Conservation (phyloP, 352 stramenopile species). For the Peronospora belbahrii region DNA sequence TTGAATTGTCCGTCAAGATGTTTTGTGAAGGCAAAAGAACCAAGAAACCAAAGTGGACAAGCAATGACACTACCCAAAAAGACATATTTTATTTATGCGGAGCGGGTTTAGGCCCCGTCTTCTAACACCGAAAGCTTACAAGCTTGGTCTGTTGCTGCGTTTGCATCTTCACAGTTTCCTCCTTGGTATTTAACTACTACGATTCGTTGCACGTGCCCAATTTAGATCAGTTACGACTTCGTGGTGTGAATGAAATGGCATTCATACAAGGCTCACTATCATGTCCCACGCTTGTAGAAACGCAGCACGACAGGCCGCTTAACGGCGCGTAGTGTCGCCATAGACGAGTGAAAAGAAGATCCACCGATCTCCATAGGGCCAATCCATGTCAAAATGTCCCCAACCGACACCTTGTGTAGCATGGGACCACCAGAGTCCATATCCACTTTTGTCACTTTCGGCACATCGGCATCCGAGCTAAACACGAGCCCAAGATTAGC, state of each 20-base stretch:
- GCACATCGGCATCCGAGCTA: constrained; percentile 65
- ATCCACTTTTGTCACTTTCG: constrained; percentile 80
- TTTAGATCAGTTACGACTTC: constrained; percentile 16
- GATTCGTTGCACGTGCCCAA: constrained; percentile 9
- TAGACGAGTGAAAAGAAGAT: constrained; percentile 78
- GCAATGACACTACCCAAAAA: constrained; percentile 27
- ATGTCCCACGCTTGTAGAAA: constrained; percentile 50
- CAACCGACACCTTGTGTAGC: constrained; percentile 62
- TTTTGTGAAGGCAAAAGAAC: not conserved
- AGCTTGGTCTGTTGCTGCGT: constrained; percentile 23
- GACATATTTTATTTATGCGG: constrained; percentile 17
- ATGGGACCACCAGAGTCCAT: constrained; percentile 63
- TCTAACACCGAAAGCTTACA: constrained; percentile 34
- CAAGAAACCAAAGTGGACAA: constrained; percentile 2
- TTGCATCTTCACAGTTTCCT: constrained; percentile 8
- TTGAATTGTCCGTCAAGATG: constrained; percentile 12
- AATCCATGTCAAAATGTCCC: constrained; percentile 74
- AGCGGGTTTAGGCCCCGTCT: constrained; percentile 24
- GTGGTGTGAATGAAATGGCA: constrained; percentile 7
- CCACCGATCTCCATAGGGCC: constrained; percentile 68
- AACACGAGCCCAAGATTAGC: constrained; percentile 81
- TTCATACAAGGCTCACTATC: constrained; percentile 9
- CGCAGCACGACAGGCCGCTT: constrained; percentile 78
- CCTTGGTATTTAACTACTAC: constrained; percentile 25
- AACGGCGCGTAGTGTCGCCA: constrained; percentile 71